These are phyloP conservation scores for Dictyostelium purpureum DNA, from an alignment of 78 protist species.

Conservation along the genomic window DNA sequence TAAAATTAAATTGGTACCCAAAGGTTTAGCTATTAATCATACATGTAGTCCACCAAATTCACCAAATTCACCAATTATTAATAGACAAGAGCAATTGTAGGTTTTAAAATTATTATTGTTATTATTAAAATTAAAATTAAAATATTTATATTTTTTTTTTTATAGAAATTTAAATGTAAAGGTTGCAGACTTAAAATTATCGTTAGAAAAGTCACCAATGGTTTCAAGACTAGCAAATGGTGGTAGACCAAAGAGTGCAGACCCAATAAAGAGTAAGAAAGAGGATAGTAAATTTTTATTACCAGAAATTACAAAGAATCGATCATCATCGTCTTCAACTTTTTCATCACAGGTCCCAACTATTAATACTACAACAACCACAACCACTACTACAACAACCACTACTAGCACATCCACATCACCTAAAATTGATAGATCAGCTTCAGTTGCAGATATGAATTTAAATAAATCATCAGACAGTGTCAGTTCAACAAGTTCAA, in stretches of 20 bases:
- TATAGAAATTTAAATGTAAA: background rate
- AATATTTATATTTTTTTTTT: background rate
- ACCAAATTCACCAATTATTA: background rate
- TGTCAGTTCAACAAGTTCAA: background rate
- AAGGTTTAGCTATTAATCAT: background rate
- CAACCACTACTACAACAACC: background rate
- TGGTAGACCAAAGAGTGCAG: constrained; percentile 23
- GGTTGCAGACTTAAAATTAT: constrained; percentile 34
- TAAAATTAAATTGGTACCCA: constrained; percentile 19
- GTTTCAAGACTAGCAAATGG: constrained; percentile 46
- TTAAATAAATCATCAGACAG: background rate
- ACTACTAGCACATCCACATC: background rate
- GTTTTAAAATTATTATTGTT: background rate
- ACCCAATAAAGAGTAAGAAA: background rate
- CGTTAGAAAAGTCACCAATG: constrained; percentile 59
- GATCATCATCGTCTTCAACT: background rate
- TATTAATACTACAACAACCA: constrained; percentile 2
- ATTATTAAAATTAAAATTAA: background rate
- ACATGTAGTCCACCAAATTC: background rate
- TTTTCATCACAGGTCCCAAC: background rate
- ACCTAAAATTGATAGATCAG: no score
- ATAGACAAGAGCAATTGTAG: background rate
- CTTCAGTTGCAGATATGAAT: no score
- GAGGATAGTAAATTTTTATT: background rate
- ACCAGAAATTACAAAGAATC: background rate